These are phyloP conservation scores for Cucurbita ficifolia DNA, from an alignment of 306 rosid genomes.

Conservation along the genomic window DNA sequence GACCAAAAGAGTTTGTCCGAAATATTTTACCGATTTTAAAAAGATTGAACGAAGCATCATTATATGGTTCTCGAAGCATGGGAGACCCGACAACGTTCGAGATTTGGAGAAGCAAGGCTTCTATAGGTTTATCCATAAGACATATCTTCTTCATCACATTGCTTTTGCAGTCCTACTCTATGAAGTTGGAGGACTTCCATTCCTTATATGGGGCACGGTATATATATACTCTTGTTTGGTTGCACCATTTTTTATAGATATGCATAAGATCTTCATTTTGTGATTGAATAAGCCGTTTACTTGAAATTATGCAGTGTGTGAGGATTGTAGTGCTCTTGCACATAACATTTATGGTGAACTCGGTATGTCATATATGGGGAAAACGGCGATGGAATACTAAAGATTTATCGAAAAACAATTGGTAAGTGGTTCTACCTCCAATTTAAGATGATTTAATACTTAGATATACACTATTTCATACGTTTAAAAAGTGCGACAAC, in stretches of 20 bases:
- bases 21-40: neutral
- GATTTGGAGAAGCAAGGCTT: slow-evolving; percentile 68
- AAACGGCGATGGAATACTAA: slow-evolving; percentile 45
- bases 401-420: slow-evolving; percentile 67
- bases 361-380: slow-evolving; percentile 93
- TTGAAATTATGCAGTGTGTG: slow-evolving; percentile 15
- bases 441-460: neutral
- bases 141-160: slow-evolving; percentile 52
- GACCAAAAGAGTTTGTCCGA: slow-evolving; percentile 29
- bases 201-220: slow-evolving; percentile 82
- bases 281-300: neutral
- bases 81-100: slow-evolving; percentile 33
- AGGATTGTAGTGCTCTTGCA: slow-evolving; percentile 64
- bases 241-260: neutral
- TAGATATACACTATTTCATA: neutral
- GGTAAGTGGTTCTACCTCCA: slow-evolving; percentile 22
- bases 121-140: slow-evolving; percentile 43
- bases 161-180: slow-evolving; percentile 50
- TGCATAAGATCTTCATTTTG: neutral
- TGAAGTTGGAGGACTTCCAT: slow-evolving; percentile 64
- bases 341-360: slow-evolving; percentile 71
- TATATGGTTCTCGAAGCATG: slow-evolving; percentile 15
- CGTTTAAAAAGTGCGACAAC: too few species aligned
- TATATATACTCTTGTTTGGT: too few species aligned
- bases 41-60: neutral